A percentile compares a stretch with the other conserved stretches of the same genome.
These are phyloP conservation scores for Rhododendron molle DNA, from an alignment of 148 eudicot genomes.

Conservation along the genomic window DNA sequence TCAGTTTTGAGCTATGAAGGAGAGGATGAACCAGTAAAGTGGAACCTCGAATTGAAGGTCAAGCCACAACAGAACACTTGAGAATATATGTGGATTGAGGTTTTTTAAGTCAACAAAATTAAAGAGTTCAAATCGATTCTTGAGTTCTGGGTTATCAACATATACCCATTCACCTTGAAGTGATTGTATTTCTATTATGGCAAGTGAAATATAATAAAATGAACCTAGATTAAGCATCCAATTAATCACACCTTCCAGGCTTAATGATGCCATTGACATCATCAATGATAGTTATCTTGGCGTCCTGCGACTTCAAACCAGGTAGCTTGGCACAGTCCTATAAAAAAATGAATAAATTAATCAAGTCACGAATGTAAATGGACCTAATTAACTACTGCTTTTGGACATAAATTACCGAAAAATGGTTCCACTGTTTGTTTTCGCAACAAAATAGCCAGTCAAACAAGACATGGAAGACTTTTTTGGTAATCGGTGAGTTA, in stretches of 20 bases:
- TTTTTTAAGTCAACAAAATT: not conserved
- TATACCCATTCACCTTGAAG: not conserved
- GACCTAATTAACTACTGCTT: not conserved
- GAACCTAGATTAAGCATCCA: not conserved
- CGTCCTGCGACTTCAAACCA: not conserved
- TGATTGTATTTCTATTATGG: not conserved
- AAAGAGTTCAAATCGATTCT: not conserved
- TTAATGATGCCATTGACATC: slow-evolving; percentile 60
- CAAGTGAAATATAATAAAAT: not conserved
- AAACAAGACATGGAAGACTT: not conserved
- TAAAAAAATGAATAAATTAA: slow-evolving; percentile 2
- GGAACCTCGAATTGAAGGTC: not conserved
- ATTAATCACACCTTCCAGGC: slow-evolving; percentile 64
- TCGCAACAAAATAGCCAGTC: not conserved
- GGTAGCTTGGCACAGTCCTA: slow-evolving; percentile 35
- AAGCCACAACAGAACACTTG: not conserved
- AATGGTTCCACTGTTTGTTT: not conserved
- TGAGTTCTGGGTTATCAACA: not conserved
- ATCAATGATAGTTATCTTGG: slow-evolving; percentile 43
- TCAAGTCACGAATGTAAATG: not conserved
- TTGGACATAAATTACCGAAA: not conserved
- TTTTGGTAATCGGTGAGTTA: not conserved
- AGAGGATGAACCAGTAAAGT: not conserved
- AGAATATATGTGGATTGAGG: not conserved
- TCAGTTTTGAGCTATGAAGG: not conserved